Percentiles rank a stretch among this genome's conserved stretches.
Evolutionary conservation across 371 early-diverging fungal genomes (phyloP).

Genomic region (Mortierella sp.): DNA sequence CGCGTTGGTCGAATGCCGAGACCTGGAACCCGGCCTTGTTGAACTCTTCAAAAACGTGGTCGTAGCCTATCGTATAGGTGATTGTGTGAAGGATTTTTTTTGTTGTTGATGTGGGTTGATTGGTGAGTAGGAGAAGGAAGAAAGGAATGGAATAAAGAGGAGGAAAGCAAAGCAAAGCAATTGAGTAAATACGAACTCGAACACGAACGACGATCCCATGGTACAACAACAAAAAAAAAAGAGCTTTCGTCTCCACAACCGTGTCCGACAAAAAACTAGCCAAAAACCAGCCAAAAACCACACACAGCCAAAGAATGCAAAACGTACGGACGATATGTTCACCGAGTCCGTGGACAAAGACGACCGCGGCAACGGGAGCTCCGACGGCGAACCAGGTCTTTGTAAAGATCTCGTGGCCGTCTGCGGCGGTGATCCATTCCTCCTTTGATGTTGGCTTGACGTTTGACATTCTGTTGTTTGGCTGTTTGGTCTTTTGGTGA

Average conservation of each 20-base stretch:
- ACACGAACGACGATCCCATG: neutral
- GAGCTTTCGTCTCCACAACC: neutral
- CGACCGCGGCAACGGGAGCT: conserved; percentile 47
- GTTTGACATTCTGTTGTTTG: conserved; percentile 2
- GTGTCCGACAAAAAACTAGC: neutral
- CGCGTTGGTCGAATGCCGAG: conserved; percentile 75
- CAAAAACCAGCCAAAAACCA: no score
- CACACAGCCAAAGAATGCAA: neutral
- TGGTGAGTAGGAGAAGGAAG: neutral
- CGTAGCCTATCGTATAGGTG: conserved; percentile 58
- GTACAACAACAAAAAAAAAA: neutral
- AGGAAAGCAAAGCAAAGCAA: no score
- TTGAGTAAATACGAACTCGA: neutral
- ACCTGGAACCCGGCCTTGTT: conserved; percentile 68
- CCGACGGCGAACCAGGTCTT: conserved; percentile 54
- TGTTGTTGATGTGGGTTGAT: neutral
- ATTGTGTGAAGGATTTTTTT: neutral
- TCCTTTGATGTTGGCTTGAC: conserved; percentile 35
- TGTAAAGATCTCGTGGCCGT: conserved; percentile 49
- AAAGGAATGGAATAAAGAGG: no score
- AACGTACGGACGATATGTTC: conserved; percentile 71
- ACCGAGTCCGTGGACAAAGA: conserved; percentile 78
- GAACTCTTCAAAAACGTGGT: conserved; percentile 67
- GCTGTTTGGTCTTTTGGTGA: neutral
- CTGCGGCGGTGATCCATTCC: conserved; percentile 51